These are phyloP conservation scores for Lasiodiplodia theobromae DNA, from an alignment of 2,329 filamentous ascomycete species.

Conservation along the genomic window DNA sequence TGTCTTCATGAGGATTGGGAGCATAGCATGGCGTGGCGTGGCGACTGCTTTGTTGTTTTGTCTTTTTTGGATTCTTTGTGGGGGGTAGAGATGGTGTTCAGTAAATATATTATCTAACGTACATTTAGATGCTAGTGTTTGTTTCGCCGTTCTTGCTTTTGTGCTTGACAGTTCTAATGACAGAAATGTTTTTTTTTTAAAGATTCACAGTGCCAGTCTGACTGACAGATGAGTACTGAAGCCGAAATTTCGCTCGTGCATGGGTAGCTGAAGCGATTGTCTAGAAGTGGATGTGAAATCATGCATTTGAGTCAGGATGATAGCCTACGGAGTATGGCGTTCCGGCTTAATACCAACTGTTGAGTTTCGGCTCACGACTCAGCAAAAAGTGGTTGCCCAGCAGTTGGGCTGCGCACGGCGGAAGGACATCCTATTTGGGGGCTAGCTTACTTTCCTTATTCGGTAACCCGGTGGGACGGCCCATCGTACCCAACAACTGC, in stretches of 20 bases:
- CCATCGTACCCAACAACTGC: no score
- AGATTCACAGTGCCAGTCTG: no score
- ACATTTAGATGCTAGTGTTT: not conserved
- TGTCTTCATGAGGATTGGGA: constrained; percentile 13
- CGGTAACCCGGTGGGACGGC: not conserved
- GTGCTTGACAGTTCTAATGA: not conserved
- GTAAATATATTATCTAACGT: not conserved
- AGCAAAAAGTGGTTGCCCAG: constrained; percentile 3
- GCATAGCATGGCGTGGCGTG: constrained; percentile 21
- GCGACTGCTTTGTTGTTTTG: not conserved
- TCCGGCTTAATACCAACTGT: not conserved
- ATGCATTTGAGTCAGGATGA: no score
- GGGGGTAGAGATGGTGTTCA: not conserved
- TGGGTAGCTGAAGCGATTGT: no score
- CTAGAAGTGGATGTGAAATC: no score
- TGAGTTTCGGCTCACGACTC: not conserved
- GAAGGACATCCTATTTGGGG: not conserved
- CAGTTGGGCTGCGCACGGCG: not conserved
- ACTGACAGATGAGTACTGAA: no score
- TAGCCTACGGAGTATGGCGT: no score
- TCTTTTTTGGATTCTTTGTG: not conserved
- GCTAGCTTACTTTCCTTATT: not conserved
- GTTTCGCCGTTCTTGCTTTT: not conserved
- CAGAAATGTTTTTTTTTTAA: no score
- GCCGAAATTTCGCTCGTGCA: no score